Base-by-base conservation (phyloP, 192 early-diverging fungal genomes). In the Podila verticillata region DNA sequence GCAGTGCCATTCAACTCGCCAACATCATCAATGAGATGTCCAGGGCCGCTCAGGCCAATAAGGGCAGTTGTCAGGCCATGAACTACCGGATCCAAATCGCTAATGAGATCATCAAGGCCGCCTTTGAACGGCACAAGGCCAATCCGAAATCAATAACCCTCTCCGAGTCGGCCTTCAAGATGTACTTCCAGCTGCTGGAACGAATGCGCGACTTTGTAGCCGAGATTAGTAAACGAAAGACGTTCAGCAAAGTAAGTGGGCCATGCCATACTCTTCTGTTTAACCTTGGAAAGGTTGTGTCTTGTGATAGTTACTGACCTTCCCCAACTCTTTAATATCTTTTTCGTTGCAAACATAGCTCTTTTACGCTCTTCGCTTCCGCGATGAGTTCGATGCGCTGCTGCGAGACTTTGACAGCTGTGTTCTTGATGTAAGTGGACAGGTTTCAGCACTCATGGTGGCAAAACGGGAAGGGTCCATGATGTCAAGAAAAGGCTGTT, bases 321-420 rank as follows among this genome's bases (percentile, higher is more conserved):
- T 28, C 56, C 56, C 28, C 60, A 7, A 31, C 5, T 24, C 44
- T 24, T 67, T 56, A 56, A 12, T 67, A 49, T 48, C 29, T 61
- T 44, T 15, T 29, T 59, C 39, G n/a, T 39, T 35, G 30, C 15
- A 30, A 31, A 12, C 35, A 29, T 65, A 79, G 75, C 65, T 80
- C 2, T 80, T 80, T 28, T 80, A 80, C 34, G 77, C 77, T 17
- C 32, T 80, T 28, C 65, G 77, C 29, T 80, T 59, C 32, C 69
- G 77, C 60, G 77, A 80, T 28, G 77, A 80, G 66, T 80, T 80
- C 39, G 77, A 80, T 64, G 70, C 77, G 31, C 48, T 80, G 65
- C 66, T 80, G 31, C 69, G 77, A 13, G 77, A 80, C 36, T 80
- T 80, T 65, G 77, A 80, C 57, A 80, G 69, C 47, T 80, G 77